A percentile compares a stretch with the other conserved stretches of the same genome.
These are phyloP conservation scores for Diaporthe eres DNA, from an alignment of 2,329 filamentous ascomycete species.

Conservation along the genomic window DNA sequence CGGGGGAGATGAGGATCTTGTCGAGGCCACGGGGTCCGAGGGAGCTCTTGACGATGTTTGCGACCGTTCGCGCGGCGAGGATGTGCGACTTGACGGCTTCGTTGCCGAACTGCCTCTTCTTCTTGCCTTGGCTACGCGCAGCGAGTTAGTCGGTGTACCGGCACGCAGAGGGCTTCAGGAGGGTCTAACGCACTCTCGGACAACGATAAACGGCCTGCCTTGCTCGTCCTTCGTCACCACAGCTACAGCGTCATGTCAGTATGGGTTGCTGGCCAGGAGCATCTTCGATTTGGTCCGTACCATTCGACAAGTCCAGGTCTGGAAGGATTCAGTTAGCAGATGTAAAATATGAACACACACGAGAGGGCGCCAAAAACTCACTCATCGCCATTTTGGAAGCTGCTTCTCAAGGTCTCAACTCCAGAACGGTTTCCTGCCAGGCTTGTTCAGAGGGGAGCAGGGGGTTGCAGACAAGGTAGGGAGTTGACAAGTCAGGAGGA, in stretches of 20 bases:
- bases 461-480: conserved; percentile 8
- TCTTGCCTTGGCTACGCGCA: conserved; percentile 85
- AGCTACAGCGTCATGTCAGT: conserved; percentile 58
- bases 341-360: conserved; percentile 39
- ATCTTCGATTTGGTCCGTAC: conserved; percentile 63
- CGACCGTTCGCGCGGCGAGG: conserved; percentile 93
- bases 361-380: conserved; percentile 54
- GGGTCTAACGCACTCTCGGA: conserved; percentile 83
- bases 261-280: conserved; percentile 31
- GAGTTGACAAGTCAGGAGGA: conserved; percentile 18
- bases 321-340: conserved; percentile 36
- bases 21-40: conserved; percentile 95
- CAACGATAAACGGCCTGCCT: conserved; percentile 96
- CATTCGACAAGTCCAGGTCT: conserved; percentile 89
- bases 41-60: conserved; percentile 97
- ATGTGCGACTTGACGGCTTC: conserved; percentile 99
- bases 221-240: conserved; percentile 95
- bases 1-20: conserved; percentile 98
- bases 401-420: conserved; percentile 12
- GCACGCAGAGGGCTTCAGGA: conserved; percentile 20
- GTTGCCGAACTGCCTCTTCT: conserved; percentile 96
- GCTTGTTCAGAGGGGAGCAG: neutral
- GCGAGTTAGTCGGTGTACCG: conserved; percentile 38
- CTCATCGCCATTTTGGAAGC: conserved; percentile 70
- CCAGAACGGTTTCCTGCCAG: conserved; percentile 16